These are phyloP conservation scores for Botryotinia calthae DNA, from an alignment of 2,329 filamentous ascomycete species.

Conservation along the genomic window DNA sequence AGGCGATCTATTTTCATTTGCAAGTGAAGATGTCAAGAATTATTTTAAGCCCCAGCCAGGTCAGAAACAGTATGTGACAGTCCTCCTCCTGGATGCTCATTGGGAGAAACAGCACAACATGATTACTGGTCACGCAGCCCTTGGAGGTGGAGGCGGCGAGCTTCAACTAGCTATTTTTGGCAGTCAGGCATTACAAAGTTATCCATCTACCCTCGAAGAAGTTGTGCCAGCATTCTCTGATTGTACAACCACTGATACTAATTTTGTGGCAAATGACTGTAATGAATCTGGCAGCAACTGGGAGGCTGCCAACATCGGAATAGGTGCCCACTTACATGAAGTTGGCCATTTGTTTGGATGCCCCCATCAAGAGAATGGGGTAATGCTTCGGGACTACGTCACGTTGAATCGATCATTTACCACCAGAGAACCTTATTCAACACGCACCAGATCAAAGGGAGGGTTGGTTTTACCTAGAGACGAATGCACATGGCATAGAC, in stretches of 20 bases:
- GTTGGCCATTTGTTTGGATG: constrained; percentile 88
- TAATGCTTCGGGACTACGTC: constrained; percentile 90
- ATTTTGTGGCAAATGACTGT: constrained; percentile 78
- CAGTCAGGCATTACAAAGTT: constrained; percentile 87
- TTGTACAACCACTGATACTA: constrained; percentile 82
- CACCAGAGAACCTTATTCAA: constrained; percentile 79
- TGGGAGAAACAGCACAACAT: constrained; percentile 73
- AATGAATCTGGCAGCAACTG: constrained; percentile 86
- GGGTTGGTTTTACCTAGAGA: constrained; percentile 71
- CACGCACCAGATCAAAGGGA: constrained; percentile 79
- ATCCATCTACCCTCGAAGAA: constrained; percentile 85
- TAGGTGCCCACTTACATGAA: constrained; percentile 90
- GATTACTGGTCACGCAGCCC: constrained; percentile 76
- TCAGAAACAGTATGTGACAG: constrained; percentile 85
- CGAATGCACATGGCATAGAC: constrained; percentile 87
- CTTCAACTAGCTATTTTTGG: constrained; percentile 86
- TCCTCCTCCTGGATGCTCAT: constrained; percentile 80
- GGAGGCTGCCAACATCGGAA: constrained; percentile 93
- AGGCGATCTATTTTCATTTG: constrained; percentile 73
- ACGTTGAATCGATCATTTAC: constrained; percentile 81
- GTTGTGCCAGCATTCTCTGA: constrained; percentile 86
- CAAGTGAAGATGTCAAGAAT: constrained; percentile 70
- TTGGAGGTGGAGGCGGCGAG: constrained; percentile 73
- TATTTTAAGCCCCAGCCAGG: constrained; percentile 73
- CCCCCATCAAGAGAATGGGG: constrained; percentile 82